Evolutionary conservation across 2,329 filamentous ascomycete genomes (phyloP).

Genomic region (Nakataea oryzae): DNA sequence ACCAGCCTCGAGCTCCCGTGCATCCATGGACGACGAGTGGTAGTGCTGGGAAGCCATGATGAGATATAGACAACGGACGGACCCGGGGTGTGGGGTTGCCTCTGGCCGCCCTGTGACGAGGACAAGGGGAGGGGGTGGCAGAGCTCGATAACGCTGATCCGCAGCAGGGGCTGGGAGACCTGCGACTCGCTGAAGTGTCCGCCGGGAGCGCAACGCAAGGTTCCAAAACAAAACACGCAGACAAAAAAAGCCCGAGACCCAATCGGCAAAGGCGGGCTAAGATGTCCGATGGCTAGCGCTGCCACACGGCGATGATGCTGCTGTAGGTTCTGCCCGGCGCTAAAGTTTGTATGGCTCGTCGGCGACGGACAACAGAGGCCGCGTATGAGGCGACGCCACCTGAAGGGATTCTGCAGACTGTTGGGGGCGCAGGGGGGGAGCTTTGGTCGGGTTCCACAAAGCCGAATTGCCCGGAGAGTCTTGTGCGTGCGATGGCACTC

Average conservation of each 20-base stretch:
- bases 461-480: not conserved
- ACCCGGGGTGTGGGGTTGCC: not conserved
- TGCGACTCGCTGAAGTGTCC: not conserved
- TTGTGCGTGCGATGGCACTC: not conserved
- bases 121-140: not conserved
- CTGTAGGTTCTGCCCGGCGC: not conserved
- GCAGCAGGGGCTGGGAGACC: not conserved
- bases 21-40: not conserved
- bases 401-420: not conserved
- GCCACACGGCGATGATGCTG: not conserved
- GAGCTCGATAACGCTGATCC: not conserved
- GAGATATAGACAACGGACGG: not conserved
- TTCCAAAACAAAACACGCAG: not conserved
- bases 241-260: not conserved
- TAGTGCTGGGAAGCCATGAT: not conserved
- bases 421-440: no score
- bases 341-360: not conserved
- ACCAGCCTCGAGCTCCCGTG: constrained; percentile 3
- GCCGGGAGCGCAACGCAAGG: not conserved
- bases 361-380: not conserved
- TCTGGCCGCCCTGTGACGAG: not conserved
- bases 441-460: not conserved
- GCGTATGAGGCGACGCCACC: not conserved
- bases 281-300: not conserved
- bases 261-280: not conserved